Base-by-base conservation (phyloP, 192 early-diverging fungal species). In the Cladochytrium replicatum region DNA sequence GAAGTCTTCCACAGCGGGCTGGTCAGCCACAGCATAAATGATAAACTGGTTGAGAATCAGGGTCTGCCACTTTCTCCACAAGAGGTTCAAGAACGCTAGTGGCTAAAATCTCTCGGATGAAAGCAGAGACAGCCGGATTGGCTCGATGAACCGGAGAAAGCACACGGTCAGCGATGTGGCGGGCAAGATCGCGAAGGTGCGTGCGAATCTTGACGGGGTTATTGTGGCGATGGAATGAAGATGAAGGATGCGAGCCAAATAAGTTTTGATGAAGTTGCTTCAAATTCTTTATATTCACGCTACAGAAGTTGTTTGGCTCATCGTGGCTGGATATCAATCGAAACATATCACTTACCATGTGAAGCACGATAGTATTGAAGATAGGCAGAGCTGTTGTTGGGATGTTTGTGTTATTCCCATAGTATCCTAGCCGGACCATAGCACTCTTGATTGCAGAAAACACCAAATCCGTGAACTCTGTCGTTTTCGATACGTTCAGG, bases 41-140 rank as follows among this genome's bases (percentile, higher is more conserved):
- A 73, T 28, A 38, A 49, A 24, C 57, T 29, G 25, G 48, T 73
- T 67, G 43, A 74, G 51, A 60, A 28, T 63, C 54, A 2, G 64
- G 54, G 41, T 69, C 56, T 19, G 52, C 51, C 29, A 52, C 61
- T 29, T 51, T 58, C 22, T 68, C 59, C 13, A 74, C 60, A 6
- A 70, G 32, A n/a, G 52, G 52, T 22, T 43, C 51, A 4, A 74
- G 54, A 1, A 74, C 67, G 6, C 57, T 55, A 0, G 72, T 74
- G 21, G 64, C 72, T 4, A 74, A 11, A 34, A 74, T 62, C 40
- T 74, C 72, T 5, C 58, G 57, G 1, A 65, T 39, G 21, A 74
- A 43, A 3, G 43, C 43, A 29, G 69, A 67, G 3, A 70, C 61
- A 3, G 64, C 43, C 4, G 67, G 62, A 0, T 55, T 60, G 3